A percentile compares a stretch with the other conserved stretches of the same genome.
phyloP scores from a whole-genome alignment of 306 rosid species.

The Trichosanthes truncata region DNA sequence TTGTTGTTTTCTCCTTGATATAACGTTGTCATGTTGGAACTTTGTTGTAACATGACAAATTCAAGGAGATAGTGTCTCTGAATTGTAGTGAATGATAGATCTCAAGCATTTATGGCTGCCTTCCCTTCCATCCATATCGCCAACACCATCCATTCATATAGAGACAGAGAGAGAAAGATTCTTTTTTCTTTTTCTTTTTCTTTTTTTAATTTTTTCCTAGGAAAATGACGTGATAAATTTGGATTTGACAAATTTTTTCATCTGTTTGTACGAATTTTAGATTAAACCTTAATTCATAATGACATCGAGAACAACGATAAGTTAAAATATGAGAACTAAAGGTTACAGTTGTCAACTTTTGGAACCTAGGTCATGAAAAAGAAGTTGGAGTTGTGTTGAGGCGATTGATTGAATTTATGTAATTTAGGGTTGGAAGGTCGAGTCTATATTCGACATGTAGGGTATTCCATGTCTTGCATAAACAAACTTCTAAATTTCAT shows the following conservation, averaged over 20 bases:
- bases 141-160: background rate
- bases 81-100: slow-evolving; percentile 39
- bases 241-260: background rate
- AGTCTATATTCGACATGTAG: background rate
- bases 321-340: background rate
- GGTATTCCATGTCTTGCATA: background rate
- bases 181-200: background rate
- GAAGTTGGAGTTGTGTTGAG: background rate
- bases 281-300: background rate
- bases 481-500: background rate
- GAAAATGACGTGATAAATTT: background rate
- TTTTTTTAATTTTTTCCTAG: no score
- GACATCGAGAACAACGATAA: background rate
- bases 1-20: background rate
- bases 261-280: background rate
- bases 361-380: background rate
- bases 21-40: slow-evolving; percentile 20
- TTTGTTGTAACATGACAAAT: slow-evolving; percentile 27
- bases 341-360: background rate
- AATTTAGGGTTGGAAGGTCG: background rate
- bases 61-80: slow-evolving; percentile 34
- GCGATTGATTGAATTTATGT: background rate
- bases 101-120: slow-evolving; percentile 24
- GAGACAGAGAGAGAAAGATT: background rate
- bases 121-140: slow-evolving; percentile 14